Conservation (phyloP, 306 rosid species). For the Delonix regia region DNA sequence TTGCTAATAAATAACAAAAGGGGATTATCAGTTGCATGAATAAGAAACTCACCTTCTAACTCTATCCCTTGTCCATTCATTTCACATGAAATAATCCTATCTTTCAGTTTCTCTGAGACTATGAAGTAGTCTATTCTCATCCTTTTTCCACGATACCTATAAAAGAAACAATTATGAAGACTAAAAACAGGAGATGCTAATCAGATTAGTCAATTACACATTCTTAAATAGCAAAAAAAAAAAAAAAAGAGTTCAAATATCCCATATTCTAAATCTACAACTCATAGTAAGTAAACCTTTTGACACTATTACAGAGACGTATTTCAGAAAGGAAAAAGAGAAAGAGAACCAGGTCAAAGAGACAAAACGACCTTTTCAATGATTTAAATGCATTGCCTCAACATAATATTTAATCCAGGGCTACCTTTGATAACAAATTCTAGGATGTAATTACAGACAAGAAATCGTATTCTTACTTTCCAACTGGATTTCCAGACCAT, state of each 20-base stretch:
- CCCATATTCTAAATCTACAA: not conserved
- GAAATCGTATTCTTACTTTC: conserved; percentile 64
- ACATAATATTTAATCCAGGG: conserved; percentile 22
- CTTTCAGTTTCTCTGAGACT: conserved; percentile 69
- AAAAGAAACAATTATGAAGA: conserved; percentile 38
- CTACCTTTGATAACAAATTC: conserved; percentile 26
- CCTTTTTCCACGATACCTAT: conserved; percentile 96
- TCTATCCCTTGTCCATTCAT: conserved; percentile 93
- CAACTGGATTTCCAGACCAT: conserved; percentile 95
- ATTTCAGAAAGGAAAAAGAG: conserved; percentile 1
- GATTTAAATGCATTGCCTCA: conserved; percentile 10
- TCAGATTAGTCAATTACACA: conserved; percentile 23
- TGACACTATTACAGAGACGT: conserved; percentile 1
- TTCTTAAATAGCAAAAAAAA: conserved; percentile 6
- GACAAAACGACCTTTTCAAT: not conserved
- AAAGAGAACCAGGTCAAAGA: not conserved
- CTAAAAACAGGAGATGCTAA: conserved; percentile 19
- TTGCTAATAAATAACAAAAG: conserved; percentile 8
- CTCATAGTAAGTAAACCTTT: not conserved
- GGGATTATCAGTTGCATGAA: conserved; percentile 11
- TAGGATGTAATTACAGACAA: conserved; percentile 16
- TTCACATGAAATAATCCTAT: conserved; percentile 76
- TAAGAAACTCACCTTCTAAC: conserved; percentile 60
- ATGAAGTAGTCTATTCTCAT: conserved; percentile 95
- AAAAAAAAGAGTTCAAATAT: not conserved